Evolutionary conservation across 2,329 filamentous ascomycete species (phyloP).

Genomic region (Penicillium glabrum): DNA sequence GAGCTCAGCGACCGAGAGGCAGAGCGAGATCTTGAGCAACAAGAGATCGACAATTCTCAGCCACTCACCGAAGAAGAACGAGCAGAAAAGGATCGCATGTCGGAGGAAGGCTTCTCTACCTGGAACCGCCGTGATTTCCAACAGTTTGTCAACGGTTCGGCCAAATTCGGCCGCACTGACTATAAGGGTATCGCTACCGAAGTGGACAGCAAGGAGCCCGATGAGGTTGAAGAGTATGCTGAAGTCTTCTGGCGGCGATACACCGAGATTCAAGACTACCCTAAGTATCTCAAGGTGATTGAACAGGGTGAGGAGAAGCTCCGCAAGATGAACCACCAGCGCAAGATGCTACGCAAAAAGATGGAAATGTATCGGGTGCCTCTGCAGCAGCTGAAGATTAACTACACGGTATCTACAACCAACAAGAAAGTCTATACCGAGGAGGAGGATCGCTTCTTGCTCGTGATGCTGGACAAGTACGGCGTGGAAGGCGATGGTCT

Average conservation of each 20-base stretch:
- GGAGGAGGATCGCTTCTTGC: slow-evolving; percentile 92
- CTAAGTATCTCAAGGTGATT: slow-evolving; percentile 84
- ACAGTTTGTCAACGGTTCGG: slow-evolving; percentile 94
- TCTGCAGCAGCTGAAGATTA: slow-evolving; percentile 96
- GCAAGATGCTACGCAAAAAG: slow-evolving; percentile 92
- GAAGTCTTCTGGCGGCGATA: slow-evolving; percentile 97
- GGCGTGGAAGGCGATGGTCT: slow-evolving; percentile 88
- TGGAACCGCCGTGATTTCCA: slow-evolving; percentile 99
- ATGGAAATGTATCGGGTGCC: slow-evolving; percentile 96
- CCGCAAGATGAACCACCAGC: slow-evolving; percentile 85
- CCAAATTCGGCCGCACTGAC: slow-evolving; percentile 84
- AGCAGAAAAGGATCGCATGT: slow-evolving; percentile 78
- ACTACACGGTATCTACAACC: slow-evolving; percentile 97
- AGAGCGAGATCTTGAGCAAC: slow-evolving; percentile 81
- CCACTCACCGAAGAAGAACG: slow-evolving; percentile 87
- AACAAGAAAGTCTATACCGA: slow-evolving; percentile 99
- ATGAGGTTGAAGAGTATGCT: slow-evolving; percentile 87
- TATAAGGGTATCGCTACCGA: slow-evolving; percentile 84
- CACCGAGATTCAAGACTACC: slow-evolving; percentile 83
- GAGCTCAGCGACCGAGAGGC: slow-evolving; percentile 81
- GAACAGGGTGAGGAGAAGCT: slow-evolving; percentile 90
- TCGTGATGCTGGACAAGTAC: slow-evolving; percentile 89
- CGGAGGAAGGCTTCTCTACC: slow-evolving; percentile 80
- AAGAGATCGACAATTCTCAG: slow-evolving; percentile 88
- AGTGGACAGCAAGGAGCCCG: slow-evolving; percentile 82